These are phyloP conservation scores for Phytophthora pisi DNA, from an alignment of 352 stramenopile genomes.

Conservation along the genomic window DNA sequence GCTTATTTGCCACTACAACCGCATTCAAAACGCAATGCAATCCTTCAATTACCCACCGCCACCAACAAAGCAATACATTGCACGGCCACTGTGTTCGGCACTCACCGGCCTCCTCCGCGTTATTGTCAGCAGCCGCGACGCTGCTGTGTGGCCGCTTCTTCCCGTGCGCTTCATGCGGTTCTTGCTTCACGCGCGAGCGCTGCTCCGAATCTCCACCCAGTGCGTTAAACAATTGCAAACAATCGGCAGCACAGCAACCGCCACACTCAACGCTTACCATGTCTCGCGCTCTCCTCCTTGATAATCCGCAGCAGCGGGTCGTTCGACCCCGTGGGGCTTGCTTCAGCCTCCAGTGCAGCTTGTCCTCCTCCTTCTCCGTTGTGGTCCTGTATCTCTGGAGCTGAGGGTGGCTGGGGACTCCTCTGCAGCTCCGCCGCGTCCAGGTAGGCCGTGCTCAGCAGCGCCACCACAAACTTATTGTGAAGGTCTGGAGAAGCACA, in stretches of 20 bases:
- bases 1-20: constrained; percentile 34
- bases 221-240: constrained; percentile 22
- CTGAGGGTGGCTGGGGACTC: constrained; percentile 10
- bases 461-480: constrained; percentile 63
- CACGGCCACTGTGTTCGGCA: background rate
- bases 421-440: constrained; percentile 10
- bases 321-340: constrained; percentile 1
- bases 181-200: constrained; percentile 13
- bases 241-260: background rate
- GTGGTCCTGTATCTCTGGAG: constrained; percentile 12
- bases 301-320: constrained; percentile 31
- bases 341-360: background rate
- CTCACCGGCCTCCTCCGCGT: constrained; percentile 28
- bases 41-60: constrained; percentile 8
- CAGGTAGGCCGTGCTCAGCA: constrained; percentile 48
- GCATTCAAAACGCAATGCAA: background rate
- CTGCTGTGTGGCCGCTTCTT: constrained; percentile 37
- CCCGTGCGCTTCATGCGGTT: background rate
- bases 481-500: constrained; percentile 43
- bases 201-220: constrained; percentile 38
- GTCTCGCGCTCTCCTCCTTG: constrained; percentile 26
- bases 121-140: constrained; percentile 23
- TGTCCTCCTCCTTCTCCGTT: constrained; percentile 11
- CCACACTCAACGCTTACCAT: constrained; percentile 17
- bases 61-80: background rate